phyloP scores from a whole-genome alignment of 495 filamentous ascomycete species.

The Penicillium lividum region DNA sequence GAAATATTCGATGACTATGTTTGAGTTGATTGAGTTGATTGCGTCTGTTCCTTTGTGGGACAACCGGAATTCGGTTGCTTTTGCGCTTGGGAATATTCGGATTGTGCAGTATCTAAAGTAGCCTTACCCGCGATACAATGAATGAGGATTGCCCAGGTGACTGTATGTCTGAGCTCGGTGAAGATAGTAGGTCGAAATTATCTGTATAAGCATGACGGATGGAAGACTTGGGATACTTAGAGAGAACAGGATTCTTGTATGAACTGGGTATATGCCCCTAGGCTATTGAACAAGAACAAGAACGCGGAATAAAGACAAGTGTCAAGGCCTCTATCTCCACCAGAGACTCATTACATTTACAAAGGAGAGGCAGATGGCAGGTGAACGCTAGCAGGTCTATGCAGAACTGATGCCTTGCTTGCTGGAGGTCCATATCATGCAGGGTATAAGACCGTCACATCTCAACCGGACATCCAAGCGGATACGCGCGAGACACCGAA shows the following conservation, averaged over 20 bases:
- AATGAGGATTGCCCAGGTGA: too few species aligned
- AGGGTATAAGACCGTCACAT: not conserved
- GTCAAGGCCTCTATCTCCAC: not conserved
- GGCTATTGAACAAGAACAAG: not conserved
- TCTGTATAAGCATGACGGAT: not conserved
- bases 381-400: not conserved
- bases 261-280: not conserved
- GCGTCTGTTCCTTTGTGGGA: too few species aligned
- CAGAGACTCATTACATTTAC: not conserved
- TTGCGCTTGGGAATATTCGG: too few species aligned
- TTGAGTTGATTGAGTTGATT: too few species aligned
- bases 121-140: too few species aligned
- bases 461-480: slow-evolving; percentile 81
- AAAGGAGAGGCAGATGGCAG: not conserved
- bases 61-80: too few species aligned
- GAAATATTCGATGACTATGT: too few species aligned
- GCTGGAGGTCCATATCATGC: not conserved
- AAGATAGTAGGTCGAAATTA: not conserved
- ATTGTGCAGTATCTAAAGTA: too few species aligned
- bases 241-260: not conserved
- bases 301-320: not conserved
- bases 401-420: not conserved
- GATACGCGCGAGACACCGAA: slow-evolving; percentile 83
- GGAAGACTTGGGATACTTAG: not conserved
- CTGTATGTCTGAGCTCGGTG: not conserved